Evolutionary conservation across 345 rosid species (phyloP), one percentile per base, ranked within the genome.

Genomic region (Eucalyptus tenuipes): DNA sequence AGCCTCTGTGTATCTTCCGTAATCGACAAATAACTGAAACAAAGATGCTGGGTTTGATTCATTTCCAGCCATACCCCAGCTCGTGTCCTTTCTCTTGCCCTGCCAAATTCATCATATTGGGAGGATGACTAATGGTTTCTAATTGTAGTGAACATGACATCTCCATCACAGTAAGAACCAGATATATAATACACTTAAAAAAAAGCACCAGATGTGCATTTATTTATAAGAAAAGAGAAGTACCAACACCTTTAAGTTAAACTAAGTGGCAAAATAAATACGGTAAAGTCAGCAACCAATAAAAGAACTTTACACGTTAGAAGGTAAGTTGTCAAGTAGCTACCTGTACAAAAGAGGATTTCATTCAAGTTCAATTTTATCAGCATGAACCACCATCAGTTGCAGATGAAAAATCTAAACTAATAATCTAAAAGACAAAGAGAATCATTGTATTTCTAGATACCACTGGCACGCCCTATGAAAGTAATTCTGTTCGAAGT

Each of bases 31-130:
- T 66, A 97, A 92, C 88, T 92, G 95, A 90, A 97, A 93, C 93
- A 97, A 91, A 89, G 99, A 93, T 18, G 98, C 96, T 55, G 98
- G 94, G 92, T 94, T 95, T 85, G 96, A 94, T 89, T 94, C 99
- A 90, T 94, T 92, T 88, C 97, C 94, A 86, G 94, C 91, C 99
- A 97, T 97, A 85, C 97, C 96, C 92, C 96, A 93, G 85, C 90
- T 91, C 91, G 92, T 91, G 86, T 95, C 97, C 88, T 91, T 95
- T 91, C 90, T 94, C 85, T 91, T 93, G 86, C 93, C 94, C 99
- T 96, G 92, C 88, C 87, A 88, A 90, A 87, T 86, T 44, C 42
- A 86, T 86, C 87, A 50, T 25, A 86, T 47, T 33, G 44, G 47
- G 59, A 50, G 17, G 64, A 45, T 86, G 61, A 49, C 22, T 86